phyloP scores from a whole-genome alignment of 2,329 filamentous ascomycete species.

The Phialophora chinensis region DNA sequence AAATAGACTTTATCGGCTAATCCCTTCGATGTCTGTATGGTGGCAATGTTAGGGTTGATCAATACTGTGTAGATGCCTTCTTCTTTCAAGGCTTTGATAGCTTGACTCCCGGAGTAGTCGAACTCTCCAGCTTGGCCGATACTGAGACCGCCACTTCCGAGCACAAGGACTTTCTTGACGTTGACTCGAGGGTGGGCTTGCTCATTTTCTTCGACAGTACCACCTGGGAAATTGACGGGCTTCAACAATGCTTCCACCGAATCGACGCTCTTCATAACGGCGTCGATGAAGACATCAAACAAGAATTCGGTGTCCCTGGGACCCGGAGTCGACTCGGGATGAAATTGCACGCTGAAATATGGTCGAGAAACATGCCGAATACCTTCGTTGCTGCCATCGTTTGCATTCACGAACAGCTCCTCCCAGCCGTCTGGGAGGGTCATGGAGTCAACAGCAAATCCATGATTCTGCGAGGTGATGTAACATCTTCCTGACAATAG shows the following conservation, averaged over 20 bases:
- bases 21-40: conserved; percentile 97
- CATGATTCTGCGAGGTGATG: conserved; percentile 99
- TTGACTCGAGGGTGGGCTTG: conserved; percentile 76
- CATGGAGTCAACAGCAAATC: conserved; percentile 85
- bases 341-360: conserved; percentile 99
- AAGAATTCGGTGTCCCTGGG: conserved; percentile 95
- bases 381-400: conserved; percentile 97
- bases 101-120: conserved; percentile 97
- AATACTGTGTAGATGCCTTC: conserved; percentile 97
- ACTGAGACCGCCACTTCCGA: conserved; percentile 92
- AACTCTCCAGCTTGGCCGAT: conserved; percentile 99
- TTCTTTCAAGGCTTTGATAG: conserved; percentile 97
- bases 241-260: conserved; percentile 70
- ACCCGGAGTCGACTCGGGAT: conserved; percentile 94
- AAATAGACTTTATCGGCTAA: conserved; percentile 99
- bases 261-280: conserved; percentile 73
- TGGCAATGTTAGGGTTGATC: conserved; percentile 99
- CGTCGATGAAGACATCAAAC: conserved; percentile 94
- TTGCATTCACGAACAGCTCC: conserved; percentile 96
- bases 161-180: conserved; percentile 92
- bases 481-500: conserved; percentile 95
- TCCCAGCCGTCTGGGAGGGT: conserved; percentile 81
- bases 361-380: conserved; percentile 85
- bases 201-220: conserved; percentile 78
- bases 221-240: conserved; percentile 86